A percentile compares a stretch with the other conserved stretches of the same genome.
Conservation (phyloP, 2,329 filamentous ascomycete genomes). For the Colletotrichum sp. region DNA sequence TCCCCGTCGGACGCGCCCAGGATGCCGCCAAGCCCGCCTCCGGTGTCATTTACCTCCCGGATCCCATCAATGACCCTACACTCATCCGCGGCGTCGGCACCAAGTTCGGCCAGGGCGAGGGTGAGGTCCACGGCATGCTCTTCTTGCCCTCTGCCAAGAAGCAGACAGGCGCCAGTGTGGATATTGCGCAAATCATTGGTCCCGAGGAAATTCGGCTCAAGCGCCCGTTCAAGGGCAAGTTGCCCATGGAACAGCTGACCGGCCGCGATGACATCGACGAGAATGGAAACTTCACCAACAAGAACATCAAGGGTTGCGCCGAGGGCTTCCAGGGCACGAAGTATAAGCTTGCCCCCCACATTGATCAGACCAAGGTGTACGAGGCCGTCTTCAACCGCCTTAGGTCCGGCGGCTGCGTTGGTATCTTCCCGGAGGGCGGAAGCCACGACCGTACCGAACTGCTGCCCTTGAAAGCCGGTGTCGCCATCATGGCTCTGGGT, state of each 20-base stretch:
- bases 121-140: constrained; percentile 80
- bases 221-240: constrained; percentile 80
- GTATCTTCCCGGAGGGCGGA: constrained; percentile 96
- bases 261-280: constrained; percentile 75
- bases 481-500: constrained; percentile 97
- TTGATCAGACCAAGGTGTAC: constrained; percentile 93
- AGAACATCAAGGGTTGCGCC: constrained; percentile 55
- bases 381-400: constrained; percentile 89
- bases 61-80: constrained; percentile 83
- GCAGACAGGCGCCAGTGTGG: constrained; percentile 75
- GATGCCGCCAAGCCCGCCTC: constrained; percentile 82
- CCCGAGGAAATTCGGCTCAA: constrained; percentile 85
- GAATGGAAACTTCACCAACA: constrained; percentile 66
- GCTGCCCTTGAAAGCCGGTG: constrained; percentile 91
- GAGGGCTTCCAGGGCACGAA: constrained; percentile 77
- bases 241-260: constrained; percentile 81
- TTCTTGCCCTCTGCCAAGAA: constrained; percentile 87
- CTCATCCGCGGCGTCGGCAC: constrained; percentile 81
- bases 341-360: constrained; percentile 89
- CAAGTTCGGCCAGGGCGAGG: constrained; percentile 76
- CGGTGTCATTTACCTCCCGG: constrained; percentile 87
- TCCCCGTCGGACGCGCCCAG: constrained; percentile 92
- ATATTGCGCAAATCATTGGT: constrained; percentile 81
- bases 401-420: constrained; percentile 83
- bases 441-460: constrained; percentile 94